These are phyloP conservation scores for Aspergillus arachidicola DNA, from an alignment of 2,329 filamentous ascomycete genomes.

Conservation along the genomic window DNA sequence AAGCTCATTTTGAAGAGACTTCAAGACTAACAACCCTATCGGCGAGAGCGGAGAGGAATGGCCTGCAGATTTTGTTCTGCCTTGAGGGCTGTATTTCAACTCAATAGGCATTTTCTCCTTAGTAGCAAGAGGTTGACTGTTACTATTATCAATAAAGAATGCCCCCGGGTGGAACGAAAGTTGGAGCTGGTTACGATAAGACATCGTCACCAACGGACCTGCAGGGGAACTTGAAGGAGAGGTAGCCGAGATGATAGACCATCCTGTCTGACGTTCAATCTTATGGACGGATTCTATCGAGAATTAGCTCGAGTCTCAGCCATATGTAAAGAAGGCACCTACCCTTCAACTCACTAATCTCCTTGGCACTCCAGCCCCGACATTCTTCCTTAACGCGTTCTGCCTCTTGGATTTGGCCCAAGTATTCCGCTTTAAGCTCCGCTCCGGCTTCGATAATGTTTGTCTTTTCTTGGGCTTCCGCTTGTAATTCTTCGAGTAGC, in stretches of 20 bases:
- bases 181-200: slow-evolving; percentile 45
- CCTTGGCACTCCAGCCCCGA: slow-evolving; percentile 81
- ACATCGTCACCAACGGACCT: slow-evolving; percentile 43
- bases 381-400: slow-evolving; percentile 85
- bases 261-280: slow-evolving; percentile 47
- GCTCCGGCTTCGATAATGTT: slow-evolving; percentile 63
- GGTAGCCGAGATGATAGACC: slow-evolving; percentile 45
- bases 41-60: slow-evolving; percentile 31
- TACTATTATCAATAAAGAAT: slow-evolving; percentile 31
- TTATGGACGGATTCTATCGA: slow-evolving; percentile 39
- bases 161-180: slow-evolving; percentile 46
- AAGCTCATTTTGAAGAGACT: slow-evolving; percentile 43
- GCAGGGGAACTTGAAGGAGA: slow-evolving; percentile 24
- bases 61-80: slow-evolving; percentile 15
- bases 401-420: slow-evolving; percentile 76
- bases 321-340: slow-evolving; percentile 29
- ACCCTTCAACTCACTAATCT: slow-evolving; percentile 81
- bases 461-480: slow-evolving; percentile 69
- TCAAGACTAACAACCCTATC: slow-evolving; percentile 45
- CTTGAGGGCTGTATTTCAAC: slow-evolving; percentile 35
- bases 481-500: slow-evolving; percentile 67
- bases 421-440: slow-evolving; percentile 68
- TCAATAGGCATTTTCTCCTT: slow-evolving; percentile 35
- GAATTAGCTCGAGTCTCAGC: neutral
- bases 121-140: slow-evolving; percentile 23